Conservation (phyloP, 345 rosid genomes). For the Eucalyptus sp. region DNA sequence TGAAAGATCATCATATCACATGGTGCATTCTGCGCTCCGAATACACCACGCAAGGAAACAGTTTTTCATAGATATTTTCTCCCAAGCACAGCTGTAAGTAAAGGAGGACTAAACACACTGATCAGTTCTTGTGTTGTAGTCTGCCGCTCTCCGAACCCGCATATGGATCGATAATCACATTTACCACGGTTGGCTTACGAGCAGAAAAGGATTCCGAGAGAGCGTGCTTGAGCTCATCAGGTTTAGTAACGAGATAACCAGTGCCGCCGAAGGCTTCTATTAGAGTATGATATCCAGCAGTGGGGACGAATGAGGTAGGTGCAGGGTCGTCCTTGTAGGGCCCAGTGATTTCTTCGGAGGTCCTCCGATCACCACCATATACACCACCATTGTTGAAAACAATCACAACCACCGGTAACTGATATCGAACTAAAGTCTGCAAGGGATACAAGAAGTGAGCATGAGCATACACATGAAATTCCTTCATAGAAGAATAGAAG, state of each 20-base stretch:
- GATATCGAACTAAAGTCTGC: slow-evolving; percentile 91
- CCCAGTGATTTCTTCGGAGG: slow-evolving; percentile 69
- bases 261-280: slow-evolving; percentile 92
- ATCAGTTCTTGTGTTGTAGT: slow-evolving; percentile 87
- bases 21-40: not conserved
- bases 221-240: slow-evolving; percentile 68
- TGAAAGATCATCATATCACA: not conserved
- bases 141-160: slow-evolving; percentile 98
- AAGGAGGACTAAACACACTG: not conserved
- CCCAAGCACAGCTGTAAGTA: not conserved
- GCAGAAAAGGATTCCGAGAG: slow-evolving; percentile 69
- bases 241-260: slow-evolving; percentile 82
- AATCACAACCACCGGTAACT: slow-evolving; percentile 81
- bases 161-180: slow-evolving; percentile 72
- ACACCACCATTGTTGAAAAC: slow-evolving; percentile 99
- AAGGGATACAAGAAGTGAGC: not conserved
- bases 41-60: not conserved
- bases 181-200: slow-evolving; percentile 71
- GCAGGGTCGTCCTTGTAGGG: slow-evolving; percentile 91
- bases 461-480: not conserved
- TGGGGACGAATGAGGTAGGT: slow-evolving; percentile 90
- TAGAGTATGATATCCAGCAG: slow-evolving; percentile 71
- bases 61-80: not conserved
- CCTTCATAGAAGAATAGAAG: not conserved
- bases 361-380: slow-evolving; percentile 92